Base-by-base conservation (phyloP, 768 basidiomycete genomes). In the Naganishia kalamii region DNA sequence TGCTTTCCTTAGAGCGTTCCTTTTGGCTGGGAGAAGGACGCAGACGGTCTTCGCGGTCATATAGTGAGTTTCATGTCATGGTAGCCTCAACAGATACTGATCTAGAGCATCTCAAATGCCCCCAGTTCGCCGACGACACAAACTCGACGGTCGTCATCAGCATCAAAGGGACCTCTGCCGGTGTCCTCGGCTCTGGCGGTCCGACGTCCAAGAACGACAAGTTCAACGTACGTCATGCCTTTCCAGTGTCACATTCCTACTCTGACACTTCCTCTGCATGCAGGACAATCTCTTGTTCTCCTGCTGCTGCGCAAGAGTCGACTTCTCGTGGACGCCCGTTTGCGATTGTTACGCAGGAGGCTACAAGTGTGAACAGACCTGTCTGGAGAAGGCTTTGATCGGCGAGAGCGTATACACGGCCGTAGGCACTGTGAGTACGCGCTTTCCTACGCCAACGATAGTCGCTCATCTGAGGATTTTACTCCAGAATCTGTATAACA, bases 281-380 rank as follows among this genome's bases (percentile, higher is more conserved):
- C 63, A 80, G 78, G 93, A 97, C 72, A 98, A 94, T 73, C 80
- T 93, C n/a, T 80, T 98, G 35, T 94, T 94, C 80, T 81, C 90
- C 4, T 98, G 94, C 78, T 98, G 94, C 77, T 98, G 94, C 72
- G 93, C 92, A 1, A 83, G 88, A 7, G 89, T 97, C n/a, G 90
- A 89, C 35, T 89, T 91, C 60, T 90, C 90, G 0, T 98, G 94
- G 94, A 85, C 84, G 21, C 83, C 94, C 0, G 94, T 96, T 0
- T 98, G 94, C 75, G 87, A 84, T 52, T 98, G 94, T 77, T 88
- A 87, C 73, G 80, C 85, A 7, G 85, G 89, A 1, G 80, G 83
- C 15, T 84, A 86, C 76, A 86, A 84, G 68, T 98, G 94, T 75
- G 86, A 88, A 67, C 84, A 87, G 69, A 82, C 82, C 3, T 98